A percentile compares a stretch with the other conserved stretches of the same genome.
Evolutionary conservation across 2,329 filamentous ascomycete genomes (phyloP).

Genomic region (Teratosphaeria nubilosa): DNA sequence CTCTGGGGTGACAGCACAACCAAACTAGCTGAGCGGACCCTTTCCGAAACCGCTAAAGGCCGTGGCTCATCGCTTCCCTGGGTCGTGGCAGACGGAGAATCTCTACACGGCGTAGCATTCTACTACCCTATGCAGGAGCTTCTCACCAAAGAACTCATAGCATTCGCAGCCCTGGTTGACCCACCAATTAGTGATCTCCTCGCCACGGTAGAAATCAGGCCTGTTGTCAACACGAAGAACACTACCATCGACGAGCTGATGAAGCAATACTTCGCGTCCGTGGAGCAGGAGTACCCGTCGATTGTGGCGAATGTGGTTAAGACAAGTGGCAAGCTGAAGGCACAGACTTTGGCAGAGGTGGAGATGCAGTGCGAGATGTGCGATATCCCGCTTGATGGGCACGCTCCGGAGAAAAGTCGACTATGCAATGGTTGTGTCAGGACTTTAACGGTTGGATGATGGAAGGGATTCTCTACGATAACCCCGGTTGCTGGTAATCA

Average conservation of each 20-base stretch:
- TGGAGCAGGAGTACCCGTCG: slow-evolving; percentile 77
- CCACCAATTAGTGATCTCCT: slow-evolving; percentile 29
- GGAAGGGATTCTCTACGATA: too few species aligned
- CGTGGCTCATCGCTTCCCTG: slow-evolving; percentile 75
- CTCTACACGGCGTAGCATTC: slow-evolving; percentile 48
- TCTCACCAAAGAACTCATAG: slow-evolving; percentile 66
- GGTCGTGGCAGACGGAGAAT: slow-evolving; percentile 66
- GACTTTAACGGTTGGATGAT: slow-evolving; percentile 2
- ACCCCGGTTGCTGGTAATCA: too few species aligned
- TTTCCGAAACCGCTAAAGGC: slow-evolving; percentile 84
- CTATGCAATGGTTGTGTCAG: slow-evolving; percentile 63
- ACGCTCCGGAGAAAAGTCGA: slow-evolving; percentile 19
- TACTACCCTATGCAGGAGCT: slow-evolving; percentile 80
- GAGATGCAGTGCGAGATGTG: slow-evolving; percentile 54
- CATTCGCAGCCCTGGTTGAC: slow-evolving; percentile 44
- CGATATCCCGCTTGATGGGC: slow-evolving; percentile 47
- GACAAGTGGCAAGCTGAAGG: slow-evolving; percentile 71
- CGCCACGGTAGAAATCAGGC: slow-evolving; percentile 19
- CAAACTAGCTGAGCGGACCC: slow-evolving; percentile 71
- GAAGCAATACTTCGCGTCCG: slow-evolving; percentile 74
- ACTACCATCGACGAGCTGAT: slow-evolving; percentile 88
- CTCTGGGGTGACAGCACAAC: slow-evolving; percentile 83
- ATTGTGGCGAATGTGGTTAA: slow-evolving; percentile 93
- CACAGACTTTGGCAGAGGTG: slow-evolving; percentile 28
- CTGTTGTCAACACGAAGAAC: slow-evolving; percentile 56